These are phyloP conservation scores for Candida boidinii DNA, from an alignment of 805 yeast species.

Conservation along the genomic window DNA sequence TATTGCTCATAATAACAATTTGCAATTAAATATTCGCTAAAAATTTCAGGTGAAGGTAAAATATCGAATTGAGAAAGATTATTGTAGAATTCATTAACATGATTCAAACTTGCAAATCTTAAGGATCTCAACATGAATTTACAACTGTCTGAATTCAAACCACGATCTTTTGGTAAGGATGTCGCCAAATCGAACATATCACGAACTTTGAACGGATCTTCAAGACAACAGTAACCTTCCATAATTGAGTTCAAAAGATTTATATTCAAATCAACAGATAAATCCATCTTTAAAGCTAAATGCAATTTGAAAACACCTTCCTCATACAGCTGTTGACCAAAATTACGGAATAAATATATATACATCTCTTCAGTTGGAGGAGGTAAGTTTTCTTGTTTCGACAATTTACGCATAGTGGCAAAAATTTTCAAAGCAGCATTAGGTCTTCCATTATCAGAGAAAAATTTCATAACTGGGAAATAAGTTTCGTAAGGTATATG, in stretches of 20 bases:
- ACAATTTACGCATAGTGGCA: conserved; percentile 46
- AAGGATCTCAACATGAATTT: conserved; percentile 59
- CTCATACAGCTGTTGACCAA: conserved; percentile 49
- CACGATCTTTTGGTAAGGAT: conserved; percentile 40
- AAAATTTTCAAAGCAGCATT: conserved; percentile 57
- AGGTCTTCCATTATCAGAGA: conserved; percentile 45
- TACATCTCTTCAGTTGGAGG: conserved; percentile 53
- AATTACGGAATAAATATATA: conserved; percentile 47
- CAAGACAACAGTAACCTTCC: conserved; percentile 53
- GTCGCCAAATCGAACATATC: conserved; percentile 54
- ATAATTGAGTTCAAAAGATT: conserved; percentile 52
- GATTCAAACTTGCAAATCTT: conserved; percentile 42
- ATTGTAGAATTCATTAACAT: conserved; percentile 56
- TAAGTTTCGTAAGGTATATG: conserved; percentile 50
- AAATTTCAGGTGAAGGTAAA: conserved; percentile 41
- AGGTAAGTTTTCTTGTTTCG: conserved; percentile 42
- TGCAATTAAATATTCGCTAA: conserved; percentile 56
- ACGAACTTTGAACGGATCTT: conserved; percentile 45
- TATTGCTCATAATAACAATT: conserved; percentile 60
- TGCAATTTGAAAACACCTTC: conserved; percentile 63
- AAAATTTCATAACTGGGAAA: conserved; percentile 48
- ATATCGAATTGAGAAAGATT: conserved; percentile 45
- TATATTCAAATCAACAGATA: conserved; percentile 45
- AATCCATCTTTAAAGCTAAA: conserved; percentile 54
- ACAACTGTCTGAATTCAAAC: conserved; percentile 55